phyloP scores from a whole-genome alignment of 768 basidiomycete genomes.

The Mrakia gelida region DNA sequence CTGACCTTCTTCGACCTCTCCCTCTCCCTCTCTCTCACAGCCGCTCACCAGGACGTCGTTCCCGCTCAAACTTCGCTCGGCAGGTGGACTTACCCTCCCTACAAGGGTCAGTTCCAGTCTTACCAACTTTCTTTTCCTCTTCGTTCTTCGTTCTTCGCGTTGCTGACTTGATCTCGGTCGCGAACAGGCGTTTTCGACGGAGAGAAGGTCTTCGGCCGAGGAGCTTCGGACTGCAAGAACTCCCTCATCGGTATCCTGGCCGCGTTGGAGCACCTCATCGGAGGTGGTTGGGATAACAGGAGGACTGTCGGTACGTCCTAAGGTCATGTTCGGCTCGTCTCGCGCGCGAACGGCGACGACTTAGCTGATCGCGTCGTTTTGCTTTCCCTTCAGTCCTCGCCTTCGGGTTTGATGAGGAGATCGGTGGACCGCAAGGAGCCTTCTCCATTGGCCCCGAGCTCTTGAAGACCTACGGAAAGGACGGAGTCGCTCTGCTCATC shows the following conservation, averaged over 20 bases:
- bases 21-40: not conserved
- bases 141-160: not conserved
- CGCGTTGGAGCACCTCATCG: constrained; percentile 28
- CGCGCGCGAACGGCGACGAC: not conserved
- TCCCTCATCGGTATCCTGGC: constrained; percentile 25
- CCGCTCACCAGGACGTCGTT: constrained; percentile 26
- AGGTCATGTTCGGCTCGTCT: not conserved
- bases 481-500: constrained; percentile 30
- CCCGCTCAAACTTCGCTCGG: constrained; percentile 30
- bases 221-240: constrained; percentile 30
- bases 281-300: constrained; percentile 10
- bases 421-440: constrained; percentile 32
- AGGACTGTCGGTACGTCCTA: constrained; percentile 7
- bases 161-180: too few species aligned
- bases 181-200: constrained; percentile 24
- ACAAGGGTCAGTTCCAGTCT: not conserved
- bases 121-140: not conserved
- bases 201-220: constrained; percentile 23
- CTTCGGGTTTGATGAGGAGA: constrained; percentile 31
- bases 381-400: constrained; percentile 9
- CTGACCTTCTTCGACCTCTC: not conserved
- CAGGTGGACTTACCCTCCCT: constrained; percentile 32
- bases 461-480: constrained; percentile 21
- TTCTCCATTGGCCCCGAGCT: constrained; percentile 22
- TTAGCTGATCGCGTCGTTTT: not conserved